Base-by-base conservation (phyloP, 108 stramenopile species). In the Mediolabrus comicus region DNA sequence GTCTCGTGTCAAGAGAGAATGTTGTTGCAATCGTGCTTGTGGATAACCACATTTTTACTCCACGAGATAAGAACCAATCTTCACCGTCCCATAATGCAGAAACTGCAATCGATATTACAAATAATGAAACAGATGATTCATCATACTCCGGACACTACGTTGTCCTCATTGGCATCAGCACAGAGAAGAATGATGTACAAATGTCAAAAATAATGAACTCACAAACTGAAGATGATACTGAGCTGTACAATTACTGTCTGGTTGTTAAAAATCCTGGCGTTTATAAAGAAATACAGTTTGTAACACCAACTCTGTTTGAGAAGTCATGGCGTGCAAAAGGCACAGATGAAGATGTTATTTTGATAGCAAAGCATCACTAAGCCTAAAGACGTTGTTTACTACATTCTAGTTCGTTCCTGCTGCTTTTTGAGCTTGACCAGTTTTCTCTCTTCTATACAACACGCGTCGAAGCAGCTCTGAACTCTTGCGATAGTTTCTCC, bases 271-370 rank as follows among this genome's bases (percentile, higher is more conserved):
- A 79, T 39, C 79, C 75, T 27, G 75, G 66, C 16, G 57, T 36
- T 55, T 58, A 53, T 60, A 65, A 76, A 36, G 33, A 43, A 9
- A 27, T 57, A 14, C 58, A 73, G 25, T 84, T 75, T 59, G 72
- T 90, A 2, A 57, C 77, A 12, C 80, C 84, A 26, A 33, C 25
- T 22, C 68, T 66, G 1, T 84, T 92, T 53, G 87, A 90, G 49
- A 31, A 69, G 32, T 74, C 92, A 33, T 87, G 92, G 92, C 67
- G 83, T 28, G 76, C 92, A 3, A 69, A 62, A 28, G 92, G 92
- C 0, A 92, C 92, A 9, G 92, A 92, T 62, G 77, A 89, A 57
- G 92, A 92, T 80, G 63, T 92, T 17, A 79, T 90, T 14, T 87
- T 92, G 59, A 30, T 92, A 30, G 63, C 69, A 30, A 51, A 49